These are phyloP conservation scores for Syncephalastrum contaminatum DNA, from an alignment of 371 early-diverging fungal genomes.

Conservation along the genomic window DNA sequence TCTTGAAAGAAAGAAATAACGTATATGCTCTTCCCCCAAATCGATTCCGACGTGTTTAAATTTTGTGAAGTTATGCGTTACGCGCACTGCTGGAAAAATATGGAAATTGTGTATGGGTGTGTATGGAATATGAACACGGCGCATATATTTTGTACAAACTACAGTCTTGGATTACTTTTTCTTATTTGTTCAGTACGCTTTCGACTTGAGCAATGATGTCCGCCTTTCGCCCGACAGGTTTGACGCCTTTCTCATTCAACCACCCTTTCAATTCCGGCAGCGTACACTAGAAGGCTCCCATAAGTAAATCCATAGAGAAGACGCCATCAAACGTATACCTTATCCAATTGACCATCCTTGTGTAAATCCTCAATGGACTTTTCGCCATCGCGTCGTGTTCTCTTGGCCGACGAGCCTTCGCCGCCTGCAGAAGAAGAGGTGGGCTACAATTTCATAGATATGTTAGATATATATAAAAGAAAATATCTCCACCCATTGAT, in stretches of 20 bases:
- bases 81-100: too few relatives aligned
- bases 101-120: too few relatives aligned
- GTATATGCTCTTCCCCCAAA: too few relatives aligned
- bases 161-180: too few relatives aligned
- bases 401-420: neutral
- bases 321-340: too few relatives aligned
- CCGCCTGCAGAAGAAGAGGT: constrained; percentile 3
- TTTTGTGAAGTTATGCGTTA: too few relatives aligned
- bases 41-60: too few relatives aligned
- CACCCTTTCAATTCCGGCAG: constrained; percentile 55
- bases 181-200: too few relatives aligned
- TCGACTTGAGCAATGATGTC: constrained; percentile 50
- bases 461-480: neutral
- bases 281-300: constrained; percentile 23
- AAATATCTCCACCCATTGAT: too few relatives aligned
- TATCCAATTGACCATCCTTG: constrained; percentile 7
- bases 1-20: too few relatives aligned
- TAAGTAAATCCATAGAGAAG: neutral
- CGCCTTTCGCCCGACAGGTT: constrained; percentile 44
- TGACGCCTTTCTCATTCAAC: constrained; percentile 34
- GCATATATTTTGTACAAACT: too few relatives aligned
- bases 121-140: too few relatives aligned
- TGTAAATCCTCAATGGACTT: constrained; percentile 15
- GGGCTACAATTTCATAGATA: neutral
- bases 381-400: neutral